These are phyloP conservation scores for Dictyostelium purpureum DNA, from an alignment of 78 protist species.

Conservation along the genomic window DNA sequence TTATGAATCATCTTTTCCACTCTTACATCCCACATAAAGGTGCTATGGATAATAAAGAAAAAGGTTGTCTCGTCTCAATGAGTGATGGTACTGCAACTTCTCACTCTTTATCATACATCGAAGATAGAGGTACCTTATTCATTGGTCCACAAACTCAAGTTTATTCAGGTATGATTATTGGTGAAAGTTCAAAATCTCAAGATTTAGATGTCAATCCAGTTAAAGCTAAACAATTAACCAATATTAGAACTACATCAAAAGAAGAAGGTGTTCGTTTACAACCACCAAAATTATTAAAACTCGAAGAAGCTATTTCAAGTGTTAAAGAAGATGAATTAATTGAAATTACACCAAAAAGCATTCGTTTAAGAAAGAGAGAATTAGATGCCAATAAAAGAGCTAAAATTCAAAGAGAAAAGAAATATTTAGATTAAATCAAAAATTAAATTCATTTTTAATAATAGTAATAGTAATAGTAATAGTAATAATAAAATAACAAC, in stretches of 20 bases:
- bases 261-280: slow-evolving; percentile 82
- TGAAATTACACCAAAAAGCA: slow-evolving; percentile 87
- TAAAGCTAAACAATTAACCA: slow-evolving; percentile 87
- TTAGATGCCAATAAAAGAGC: slow-evolving; percentile 46
- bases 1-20: slow-evolving; percentile 83
- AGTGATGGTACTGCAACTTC: slow-evolving; percentile 82
- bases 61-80: slow-evolving; percentile 88
- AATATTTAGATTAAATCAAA: background rate
- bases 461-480: no score
- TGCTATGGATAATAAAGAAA: slow-evolving; percentile 48
- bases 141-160: slow-evolving; percentile 85
- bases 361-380: slow-evolving; percentile 80
- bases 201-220: slow-evolving; percentile 90
- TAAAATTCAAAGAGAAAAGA: slow-evolving; percentile 56
- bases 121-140: slow-evolving; percentile 87
- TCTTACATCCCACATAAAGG: slow-evolving; percentile 82
- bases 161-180: slow-evolving; percentile 91
- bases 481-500: no score
- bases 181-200: slow-evolving; percentile 76
- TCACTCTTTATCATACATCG: slow-evolving; percentile 80
- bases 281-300: slow-evolving; percentile 77
- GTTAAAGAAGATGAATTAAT: slow-evolving; percentile 84
- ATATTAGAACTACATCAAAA: slow-evolving; percentile 79
- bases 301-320: slow-evolving; percentile 89
- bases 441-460: no score